Conservation (phyloP, 768 basidiomycete genomes). For the Russula abietina region DNA sequence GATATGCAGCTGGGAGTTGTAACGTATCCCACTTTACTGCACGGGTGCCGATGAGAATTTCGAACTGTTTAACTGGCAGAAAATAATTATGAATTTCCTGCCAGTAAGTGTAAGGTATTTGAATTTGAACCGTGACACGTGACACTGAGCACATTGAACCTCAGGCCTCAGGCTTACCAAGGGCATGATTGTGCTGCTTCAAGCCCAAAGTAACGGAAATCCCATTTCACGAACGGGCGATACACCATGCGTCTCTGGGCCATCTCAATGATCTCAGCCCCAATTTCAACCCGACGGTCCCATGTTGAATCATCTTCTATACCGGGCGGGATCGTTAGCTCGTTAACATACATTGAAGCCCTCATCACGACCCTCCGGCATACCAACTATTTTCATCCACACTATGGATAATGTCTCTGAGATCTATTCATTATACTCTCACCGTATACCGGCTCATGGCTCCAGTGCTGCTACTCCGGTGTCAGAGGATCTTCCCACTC, state of each 20-base stretch:
- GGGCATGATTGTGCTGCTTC: too few relatives aligned
- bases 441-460: conserved; percentile 10
- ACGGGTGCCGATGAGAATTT: conserved; percentile 57
- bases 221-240: too few relatives aligned
- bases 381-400: background rate
- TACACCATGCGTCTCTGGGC: background rate
- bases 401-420: conserved; percentile 22
- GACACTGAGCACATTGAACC: too few relatives aligned
- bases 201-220: background rate
- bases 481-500: conserved; percentile 16
- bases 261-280: background rate
- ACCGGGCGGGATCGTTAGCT: background rate
- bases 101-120: too few relatives aligned
- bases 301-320: background rate
- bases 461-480: conserved; percentile 1
- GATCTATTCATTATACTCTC: conserved; percentile 24
- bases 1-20: conserved; percentile 43
- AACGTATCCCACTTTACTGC: conserved; percentile 55
- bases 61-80: conserved; percentile 41
- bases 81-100: too few relatives aligned
- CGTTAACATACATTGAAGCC: background rate
- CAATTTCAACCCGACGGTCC: conserved; percentile 1
- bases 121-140: too few relatives aligned
- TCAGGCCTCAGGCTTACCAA: background rate
- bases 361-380: background rate